Base-by-base conservation (phyloP, 2,329 filamentous ascomycete genomes). In the Cladosporium sp. region DNA sequence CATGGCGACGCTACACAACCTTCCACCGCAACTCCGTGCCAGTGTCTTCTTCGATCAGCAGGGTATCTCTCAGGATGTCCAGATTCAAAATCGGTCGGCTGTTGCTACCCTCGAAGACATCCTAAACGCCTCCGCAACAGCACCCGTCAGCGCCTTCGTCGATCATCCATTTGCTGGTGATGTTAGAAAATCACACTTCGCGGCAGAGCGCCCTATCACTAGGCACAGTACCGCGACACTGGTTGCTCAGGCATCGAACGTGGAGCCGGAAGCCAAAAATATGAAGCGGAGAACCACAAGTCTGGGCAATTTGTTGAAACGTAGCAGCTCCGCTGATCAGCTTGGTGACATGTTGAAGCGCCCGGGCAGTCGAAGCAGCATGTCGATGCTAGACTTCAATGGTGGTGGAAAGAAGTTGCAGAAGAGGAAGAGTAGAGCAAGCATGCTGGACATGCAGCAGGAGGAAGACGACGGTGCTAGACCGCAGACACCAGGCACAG, bases 21-120 rank as follows among this genome's bases (percentile, higher is more conserved):
- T 97, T 13, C 91, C 93, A 2, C 84, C 93, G 0, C 91, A 96
- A 65, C 80, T 97, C 35, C 85, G 93, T 60, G 94, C 94, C n/a
- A 96, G 87, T 66, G 85, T 89, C 25, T 97, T 90, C 74, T 97
- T 97, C 67, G 92, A 97, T 58, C 76, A 78, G 3, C 87, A 87
- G 0, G 78, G 83, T 2, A 70, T 81, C 7, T 66, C 76, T 1
- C 77, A 84, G 44, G 78, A 86, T 49, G 74, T 85, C 37, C 73
- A 83, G 37, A 73, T 85, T 40, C 80, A 83, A 71, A 86, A 89
- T 58, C 88, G 90, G 17, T 97, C 94, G 24, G 92, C 93, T 10
- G 90, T 91, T 69, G 87, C 84, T 40, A 96, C 93, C 0, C 81
- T 99, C 7, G 92, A 99, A 64, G 92, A 86, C 70, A 95, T 99